A percentile compares a stretch with the other conserved stretches of the same genome.
phyloP scores from a whole-genome alignment of 2,329 filamentous ascomycete genomes.

The Neurospora sp. region DNA sequence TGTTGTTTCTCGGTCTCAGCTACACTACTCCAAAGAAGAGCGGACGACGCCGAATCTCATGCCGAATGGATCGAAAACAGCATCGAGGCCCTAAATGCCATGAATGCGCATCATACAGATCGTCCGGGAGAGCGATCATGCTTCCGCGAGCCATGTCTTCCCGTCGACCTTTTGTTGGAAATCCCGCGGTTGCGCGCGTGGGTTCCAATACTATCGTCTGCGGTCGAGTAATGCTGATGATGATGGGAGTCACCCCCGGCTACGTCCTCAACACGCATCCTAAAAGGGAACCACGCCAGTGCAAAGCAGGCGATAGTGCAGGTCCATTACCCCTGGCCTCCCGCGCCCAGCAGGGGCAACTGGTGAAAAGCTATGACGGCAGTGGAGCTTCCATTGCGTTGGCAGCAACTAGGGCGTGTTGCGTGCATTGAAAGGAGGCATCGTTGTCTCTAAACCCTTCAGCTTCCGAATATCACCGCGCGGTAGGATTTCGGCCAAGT shows the following conservation, averaged over 20 bases:
- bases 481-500: not conserved
- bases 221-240: not conserved
- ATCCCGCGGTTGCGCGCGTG: slow-evolving; percentile 23
- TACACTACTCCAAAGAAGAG: not conserved
- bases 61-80: not conserved
- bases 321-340: not conserved
- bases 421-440: slow-evolving; percentile 4
- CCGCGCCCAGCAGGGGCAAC: slow-evolving; percentile 2
- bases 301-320: not conserved
- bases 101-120: slow-evolving; percentile 30
- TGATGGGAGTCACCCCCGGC: not conserved
- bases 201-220: slow-evolving; percentile 11
- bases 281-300: not conserved
- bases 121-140: slow-evolving; percentile 26
- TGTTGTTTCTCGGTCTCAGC: not conserved
- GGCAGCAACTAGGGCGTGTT: not conserved
- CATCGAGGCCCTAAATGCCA: slow-evolving; percentile 11
- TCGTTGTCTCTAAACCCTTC: not conserved
- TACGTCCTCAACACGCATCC: not conserved
- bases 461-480: not conserved
- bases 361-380: slow-evolving; percentile 9
- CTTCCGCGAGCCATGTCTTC: slow-evolving; percentile 30
- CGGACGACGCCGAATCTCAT: not conserved
- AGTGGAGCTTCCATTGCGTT: slow-evolving; percentile 3
- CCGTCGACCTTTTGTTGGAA: slow-evolving; percentile 24